Conservation (phyloP, 805 yeast species). For the Yamadazyma ubonensis region DNA sequence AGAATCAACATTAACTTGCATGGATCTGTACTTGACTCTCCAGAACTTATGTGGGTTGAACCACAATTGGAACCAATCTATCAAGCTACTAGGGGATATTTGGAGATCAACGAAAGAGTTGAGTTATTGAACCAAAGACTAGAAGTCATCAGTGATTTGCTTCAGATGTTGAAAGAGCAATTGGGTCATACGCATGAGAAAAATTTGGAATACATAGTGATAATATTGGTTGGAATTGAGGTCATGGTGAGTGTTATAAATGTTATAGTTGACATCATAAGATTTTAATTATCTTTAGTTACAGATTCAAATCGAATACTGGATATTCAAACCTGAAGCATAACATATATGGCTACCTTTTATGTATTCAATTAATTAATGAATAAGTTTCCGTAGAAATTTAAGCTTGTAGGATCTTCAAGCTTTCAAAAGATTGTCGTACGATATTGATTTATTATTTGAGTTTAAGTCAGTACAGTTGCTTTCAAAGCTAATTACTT, state of each 20-base stretch:
- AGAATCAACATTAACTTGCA: conserved; percentile 79
- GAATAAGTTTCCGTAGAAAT: too few relatives aligned
- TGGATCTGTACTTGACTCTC: conserved; percentile 90
- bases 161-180: conserved; percentile 96
- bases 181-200: conserved; percentile 92
- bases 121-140: conserved; percentile 84
- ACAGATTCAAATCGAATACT: too few relatives aligned
- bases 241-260: conserved; percentile 85
- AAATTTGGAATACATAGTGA: conserved; percentile 86
- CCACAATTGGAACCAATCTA: conserved; percentile 97
- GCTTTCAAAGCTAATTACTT: too few relatives aligned
- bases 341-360: too few relatives aligned
- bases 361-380: too few relatives aligned
- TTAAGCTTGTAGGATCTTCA: too few relatives aligned
- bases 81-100: conserved; percentile 93
- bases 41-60: conserved; percentile 98
- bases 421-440: too few relatives aligned
- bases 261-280: conserved; percentile 59
- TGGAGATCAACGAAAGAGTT: conserved; percentile 93
- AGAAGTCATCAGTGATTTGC: conserved; percentile 88
- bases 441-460: too few relatives aligned
- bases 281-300: too few relatives aligned
- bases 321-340: too few relatives aligned
- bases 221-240: conserved; percentile 87
- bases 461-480: too few relatives aligned